phyloP scores from a whole-genome alignment of 495 filamentous ascomycete genomes.

The Talaromyces trachyspermus region DNA sequence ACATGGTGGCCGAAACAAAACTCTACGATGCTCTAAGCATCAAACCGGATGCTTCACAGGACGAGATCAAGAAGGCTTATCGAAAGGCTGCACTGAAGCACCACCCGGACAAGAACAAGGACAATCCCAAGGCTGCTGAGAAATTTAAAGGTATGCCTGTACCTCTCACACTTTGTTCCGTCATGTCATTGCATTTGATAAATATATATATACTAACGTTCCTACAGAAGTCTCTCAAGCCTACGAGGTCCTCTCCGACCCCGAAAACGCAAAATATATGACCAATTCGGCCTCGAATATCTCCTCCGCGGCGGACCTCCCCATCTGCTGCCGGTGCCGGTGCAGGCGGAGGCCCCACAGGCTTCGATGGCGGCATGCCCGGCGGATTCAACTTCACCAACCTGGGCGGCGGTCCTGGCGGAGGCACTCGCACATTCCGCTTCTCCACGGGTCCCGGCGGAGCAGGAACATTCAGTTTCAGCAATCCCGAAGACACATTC shows the following conservation, averaged over 20 bases:
- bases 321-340: conserved; percentile 51
- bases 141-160: conserved; percentile 66
- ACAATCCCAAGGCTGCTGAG: conserved; percentile 73
- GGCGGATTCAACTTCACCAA: conserved; percentile 46
- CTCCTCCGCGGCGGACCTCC: conserved; percentile 71
- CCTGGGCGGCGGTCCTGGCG: conserved; percentile 50
- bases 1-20: conserved; percentile 82
- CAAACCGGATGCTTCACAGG: conserved; percentile 71
- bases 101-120: conserved; percentile 97
- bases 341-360: conserved; percentile 38
- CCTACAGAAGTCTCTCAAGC: conserved; percentile 79
- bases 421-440: conserved; percentile 58
- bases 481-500: conserved; percentile 78
- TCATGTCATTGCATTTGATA: neutral
- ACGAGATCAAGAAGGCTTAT: conserved; percentile 97
- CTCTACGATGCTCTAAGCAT: conserved; percentile 73
- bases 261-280: conserved; percentile 96
- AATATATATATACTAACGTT: conserved; percentile 12
- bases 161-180: neutral
- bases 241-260: conserved; percentile 95
- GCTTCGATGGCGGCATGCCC: conserved; percentile 51
- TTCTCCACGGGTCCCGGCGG: conserved; percentile 57
- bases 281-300: conserved; percentile 91
- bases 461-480: conserved; percentile 63
- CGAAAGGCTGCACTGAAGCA: conserved; percentile 86